Evolutionary conservation across 108 stramenopile genomes (phyloP), one percentile per base, ranked within the genome.

Genomic region (Fragilariopsis cylindrus): DNA sequence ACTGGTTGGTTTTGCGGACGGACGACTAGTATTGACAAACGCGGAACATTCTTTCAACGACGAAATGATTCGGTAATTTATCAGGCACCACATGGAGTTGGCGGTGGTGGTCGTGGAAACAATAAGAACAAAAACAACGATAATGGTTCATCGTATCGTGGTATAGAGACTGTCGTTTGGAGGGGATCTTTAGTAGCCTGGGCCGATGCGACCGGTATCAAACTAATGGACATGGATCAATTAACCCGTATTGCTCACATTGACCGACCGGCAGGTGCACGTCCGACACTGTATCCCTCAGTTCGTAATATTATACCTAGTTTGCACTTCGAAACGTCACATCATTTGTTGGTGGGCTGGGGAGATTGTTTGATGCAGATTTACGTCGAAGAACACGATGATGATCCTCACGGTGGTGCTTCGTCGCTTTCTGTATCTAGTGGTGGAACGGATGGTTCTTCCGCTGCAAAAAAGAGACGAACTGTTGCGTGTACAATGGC

Each of bases 301-400:
- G 57, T 92, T 56, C 60, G 57, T 39, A 39, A 60, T 12, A 46
- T 94, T 21, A 57, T 60, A 18, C 93, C 93, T 4, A 68, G 76
- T 13, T 60, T 94, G 54, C 4, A 76, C 4, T 94, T 86, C 65
- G 93, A 94, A 70, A 82, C 88, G 40, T 66, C 72, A 6, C 70
- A 82, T 8, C 67, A 74, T 42, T 67, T 94, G 8, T 68, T 94
- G 48, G 85, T 90, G 65, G 89, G 71, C 16, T 94, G 93, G 93
- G 93, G 93, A 48, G 93, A 94, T 83, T 94, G 93, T 76, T 65
- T 94, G 55, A 88, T 94, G 90, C 67, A 56, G 30, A 80, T 94
- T 77, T 40, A 49, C 4, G 72, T 94, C 19, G 50, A 76, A 55
- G 87, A 87, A 76, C 45, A 56, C 19, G 67, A 50, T 2, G 73